A percentile compares a stretch with the other conserved stretches of the same genome.
phyloP scores from a whole-genome alignment of 257 asterid genomes.

The Jasminum sambac region DNA sequence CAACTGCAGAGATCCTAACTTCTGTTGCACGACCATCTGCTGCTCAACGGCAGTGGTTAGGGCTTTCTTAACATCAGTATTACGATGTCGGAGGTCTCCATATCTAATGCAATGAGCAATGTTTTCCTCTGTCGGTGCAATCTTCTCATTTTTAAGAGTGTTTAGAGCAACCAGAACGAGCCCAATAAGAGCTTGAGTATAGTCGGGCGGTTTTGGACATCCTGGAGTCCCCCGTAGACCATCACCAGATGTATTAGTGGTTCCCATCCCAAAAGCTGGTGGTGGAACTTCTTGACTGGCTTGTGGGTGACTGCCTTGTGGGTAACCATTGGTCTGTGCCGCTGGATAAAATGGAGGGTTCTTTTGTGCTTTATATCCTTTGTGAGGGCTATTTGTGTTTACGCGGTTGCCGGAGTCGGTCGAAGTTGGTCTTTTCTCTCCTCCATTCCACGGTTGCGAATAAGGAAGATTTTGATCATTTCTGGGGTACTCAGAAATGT shows the following conservation, averaged over 20 bases:
- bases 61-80: conserved; percentile 85
- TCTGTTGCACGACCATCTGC: conserved; percentile 73
- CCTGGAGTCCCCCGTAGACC: conserved; percentile 72
- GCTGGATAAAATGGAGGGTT: conserved; percentile 39
- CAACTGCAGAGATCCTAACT: conserved; percentile 56
- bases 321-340: conserved; percentile 38
- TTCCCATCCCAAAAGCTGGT: conserved; percentile 44
- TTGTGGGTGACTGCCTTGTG: conserved; percentile 39
- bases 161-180: conserved; percentile 74
- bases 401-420: conserved; percentile 39
- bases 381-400: conserved; percentile 41
- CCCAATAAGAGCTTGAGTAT: conserved; percentile 78
- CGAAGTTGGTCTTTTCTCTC: conserved; percentile 62
- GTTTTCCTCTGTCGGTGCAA: conserved; percentile 84
- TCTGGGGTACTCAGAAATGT: conserved; percentile 32
- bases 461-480: conserved; percentile 33
- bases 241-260: conserved; percentile 33
- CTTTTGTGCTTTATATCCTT: conserved; percentile 49
- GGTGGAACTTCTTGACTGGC: conserved; percentile 48
- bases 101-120: conserved; percentile 71
- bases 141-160: conserved; percentile 75
- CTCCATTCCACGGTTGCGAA: conserved; percentile 36
- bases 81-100: conserved; percentile 66
- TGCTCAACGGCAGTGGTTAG: conserved; percentile 72
- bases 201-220: conserved; percentile 66